Evolutionary conservation across 1,284 basidiomycete species (phyloP).

Genomic region (Neonothopanus nambi): DNA sequence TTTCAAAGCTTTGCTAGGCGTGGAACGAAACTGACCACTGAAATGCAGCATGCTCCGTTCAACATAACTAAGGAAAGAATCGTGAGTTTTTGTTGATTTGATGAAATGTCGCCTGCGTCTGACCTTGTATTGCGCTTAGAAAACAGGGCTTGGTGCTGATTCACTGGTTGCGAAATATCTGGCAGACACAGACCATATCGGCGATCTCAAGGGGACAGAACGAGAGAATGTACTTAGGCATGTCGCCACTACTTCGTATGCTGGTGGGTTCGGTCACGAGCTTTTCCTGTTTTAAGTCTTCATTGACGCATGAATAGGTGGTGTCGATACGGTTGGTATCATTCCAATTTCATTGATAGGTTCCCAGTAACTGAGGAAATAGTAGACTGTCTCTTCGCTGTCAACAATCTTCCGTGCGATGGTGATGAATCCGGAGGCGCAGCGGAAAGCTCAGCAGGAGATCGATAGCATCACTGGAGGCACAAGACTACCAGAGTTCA

Average conservation of each 20-base stretch:
- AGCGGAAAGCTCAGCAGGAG: slow-evolving; percentile 25
- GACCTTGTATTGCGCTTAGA: not conserved
- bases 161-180: not conserved
- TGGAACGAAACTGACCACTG: not conserved
- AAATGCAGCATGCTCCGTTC: not conserved
- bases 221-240: not conserved
- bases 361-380: too few species aligned
- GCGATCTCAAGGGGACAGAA: not conserved
- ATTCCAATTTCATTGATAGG: not conserved
- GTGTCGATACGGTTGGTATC: slow-evolving; percentile 8
- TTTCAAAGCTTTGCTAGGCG: not conserved
- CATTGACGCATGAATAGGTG: not conserved
- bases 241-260: slow-evolving; percentile 1
- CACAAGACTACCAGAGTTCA: slow-evolving; percentile 27
- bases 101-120: not conserved
- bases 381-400: slow-evolving; percentile 17
- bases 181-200: not conserved
- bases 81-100: not conserved
- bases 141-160: not conserved
- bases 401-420: slow-evolving; percentile 20
- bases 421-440: slow-evolving; percentile 22
- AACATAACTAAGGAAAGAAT: not conserved
- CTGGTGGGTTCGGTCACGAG: not conserved
- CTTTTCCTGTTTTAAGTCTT: not conserved
- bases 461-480: slow-evolving; percentile 26